Base-by-base conservation (phyloP, 202 grass and related monocot species). In the Musa balbisiana region DNA sequence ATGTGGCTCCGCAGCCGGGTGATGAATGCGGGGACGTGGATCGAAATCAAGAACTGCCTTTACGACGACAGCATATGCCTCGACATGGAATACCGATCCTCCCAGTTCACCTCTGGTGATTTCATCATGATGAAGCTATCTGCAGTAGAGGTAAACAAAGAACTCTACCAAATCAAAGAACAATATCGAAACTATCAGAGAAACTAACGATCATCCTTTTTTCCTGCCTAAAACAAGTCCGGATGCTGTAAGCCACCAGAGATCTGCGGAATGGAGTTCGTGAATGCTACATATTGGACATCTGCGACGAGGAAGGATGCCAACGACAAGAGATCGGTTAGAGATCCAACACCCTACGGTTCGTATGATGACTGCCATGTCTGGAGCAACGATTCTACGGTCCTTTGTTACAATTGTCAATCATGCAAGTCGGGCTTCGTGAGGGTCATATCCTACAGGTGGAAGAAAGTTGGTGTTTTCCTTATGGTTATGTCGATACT, bases 1-100 rank as follows among this genome's bases (percentile, higher is more conserved):
- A 51, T 49, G 74, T 76, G 74, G 74, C 58, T 76, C 14, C 6
- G 49, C 10, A 49, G 21, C 16, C 25, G 74, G 27, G 19, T 76
- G 19, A n/a, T 17, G 26, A 23, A 50, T 5, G 55, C 1, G 27
- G 25, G 9, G 10, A 63, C 26, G 11, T 76, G 74, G 74, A 10
- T 21, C 29, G 16, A 20, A 19, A n/a, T 76, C 17, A 76, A 76
- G 33, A 21, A 23, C 5, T 76, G 74, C 56, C 3, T 76, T 9
- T 63, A 51, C 13, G 33, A 76, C 9, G 8, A 23, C 33, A 2
- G 55, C 11, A 25, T 76, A 17, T 76, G 74, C 27, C 10, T 10
- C 15, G 56, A 64, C 17, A 22, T 64, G 14, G 58, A 33, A 2
- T 50, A 62, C 10, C 56, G 27, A 8, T 21, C 55, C 3, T 27